Conservation (phyloP, 768 basidiomycete species). For the Tulasnella sp. region DNA sequence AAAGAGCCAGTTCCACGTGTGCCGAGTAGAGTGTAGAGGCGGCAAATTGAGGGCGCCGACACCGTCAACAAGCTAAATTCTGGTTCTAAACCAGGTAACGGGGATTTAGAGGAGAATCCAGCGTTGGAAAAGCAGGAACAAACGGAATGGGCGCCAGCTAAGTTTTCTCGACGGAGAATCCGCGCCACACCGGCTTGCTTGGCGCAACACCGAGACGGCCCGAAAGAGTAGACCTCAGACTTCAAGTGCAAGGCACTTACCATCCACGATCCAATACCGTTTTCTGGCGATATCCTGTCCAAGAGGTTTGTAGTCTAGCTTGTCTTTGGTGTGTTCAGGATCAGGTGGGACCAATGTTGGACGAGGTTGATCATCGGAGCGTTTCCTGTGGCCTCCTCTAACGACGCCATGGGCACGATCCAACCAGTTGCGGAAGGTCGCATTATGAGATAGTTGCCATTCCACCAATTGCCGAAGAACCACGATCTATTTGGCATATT, state of each 20-base stretch:
- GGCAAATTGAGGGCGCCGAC: constrained; percentile 17
- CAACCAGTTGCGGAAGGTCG: constrained; percentile 56
- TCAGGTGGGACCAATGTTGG: constrained; percentile 34
- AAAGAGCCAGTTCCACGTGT: constrained; percentile 11
- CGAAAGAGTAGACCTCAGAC: constrained; percentile 17
- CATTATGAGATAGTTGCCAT: constrained; percentile 60
- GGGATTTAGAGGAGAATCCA: not conserved
- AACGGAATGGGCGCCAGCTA: not conserved
- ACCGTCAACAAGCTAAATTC: not conserved
- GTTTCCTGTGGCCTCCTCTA: constrained; percentile 78
- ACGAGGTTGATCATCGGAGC: constrained; percentile 41
- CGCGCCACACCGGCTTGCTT: not conserved
- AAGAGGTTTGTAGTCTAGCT: constrained; percentile 52
- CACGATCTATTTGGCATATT: constrained; percentile 44
- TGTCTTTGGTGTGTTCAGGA: constrained; percentile 56
- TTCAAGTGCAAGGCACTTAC: constrained; percentile 49
- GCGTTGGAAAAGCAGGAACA: constrained; percentile 1
- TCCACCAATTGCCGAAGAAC: constrained; percentile 78
- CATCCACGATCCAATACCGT: constrained; percentile 81
- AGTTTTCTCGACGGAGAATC: not conserved
- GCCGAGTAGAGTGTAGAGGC: constrained; percentile 32
- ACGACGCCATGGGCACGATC: constrained; percentile 82
- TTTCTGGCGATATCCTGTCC: constrained; percentile 67
- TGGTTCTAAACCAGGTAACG: not conserved
- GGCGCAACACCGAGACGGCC: constrained; percentile 39